Base-by-base conservation (phyloP, 768 basidiomycete genomes). In the Gymnopilus dilepis region DNA sequence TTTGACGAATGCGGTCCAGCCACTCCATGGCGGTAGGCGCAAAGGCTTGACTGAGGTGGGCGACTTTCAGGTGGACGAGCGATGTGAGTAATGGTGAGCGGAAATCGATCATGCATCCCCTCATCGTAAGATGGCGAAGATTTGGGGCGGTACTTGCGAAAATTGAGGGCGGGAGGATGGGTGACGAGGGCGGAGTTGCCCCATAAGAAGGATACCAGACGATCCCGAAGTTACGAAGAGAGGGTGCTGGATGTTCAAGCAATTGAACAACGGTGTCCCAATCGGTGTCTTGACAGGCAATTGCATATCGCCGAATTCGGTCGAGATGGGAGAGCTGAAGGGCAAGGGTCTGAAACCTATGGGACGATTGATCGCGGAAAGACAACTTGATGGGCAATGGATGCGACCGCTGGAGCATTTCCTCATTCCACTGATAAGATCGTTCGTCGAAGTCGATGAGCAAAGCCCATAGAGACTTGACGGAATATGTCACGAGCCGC, bases 361-460 rank as follows among this genome's bases (percentile, higher is more conserved):
- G 55, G 12, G 61, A 51, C 6, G 52, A 42, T 26, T 51, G 53
- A 5, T 50, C 43, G 9, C 47, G 19, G 24, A 52, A 65, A 4
- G 64, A 64, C 2, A 66, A 17, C 17, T 52, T 55, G 30, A 70
- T 52, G 7, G 69, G 56, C 11, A 64, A 56, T 24, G 69, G 65
- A 33, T 63, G 22, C 3, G 69, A 70, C 11, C 65, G 60, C 30
- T 38, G 56, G 11, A 70, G 58, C 59, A 70, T 63, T 42, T 70
- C 66, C 24, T 62, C 31, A 51, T 70, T 70, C 69, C 69, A 70
- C n/a, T 6, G 31, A 38, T 54, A 56, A n/a, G 65, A 58, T 8
- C 47, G 24, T 22, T 50, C 54, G 28, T 70, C 69, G 50, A 70
- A 70, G 40, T 67, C 61, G 21, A 65, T 65, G 2, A 67, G 59